Base-by-base conservation (phyloP, 129 eudicot genomes). In the Centella asiatica region DNA sequence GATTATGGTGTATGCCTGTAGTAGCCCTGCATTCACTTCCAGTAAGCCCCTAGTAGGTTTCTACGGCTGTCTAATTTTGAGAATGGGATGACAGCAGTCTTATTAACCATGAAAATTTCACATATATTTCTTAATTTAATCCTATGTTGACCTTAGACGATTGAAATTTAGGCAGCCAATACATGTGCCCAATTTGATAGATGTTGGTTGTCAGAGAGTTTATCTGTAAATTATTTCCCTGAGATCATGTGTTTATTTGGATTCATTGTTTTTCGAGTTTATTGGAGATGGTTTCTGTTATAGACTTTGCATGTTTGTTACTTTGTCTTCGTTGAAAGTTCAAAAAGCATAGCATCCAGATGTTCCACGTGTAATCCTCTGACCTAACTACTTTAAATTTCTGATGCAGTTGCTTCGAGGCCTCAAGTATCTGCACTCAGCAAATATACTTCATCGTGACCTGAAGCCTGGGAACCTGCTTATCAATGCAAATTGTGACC, bases 401-500 rank as follows among this genome's bases (percentile, higher is more conserved):
- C 44, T 20, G 18, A 32, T 57, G 60, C 79, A 80, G 85, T 60
- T 80, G 64, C 81, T 80, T 15, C 58, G 85, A 53, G 85, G 85
- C n/a, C 65, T 80, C 53, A 79, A 79, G 51, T 75, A 79, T 49
- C 85, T 79, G 19, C 85, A 79, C 69, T 79, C 85, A 5, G 85
- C 77, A 42, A 75, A 79, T 70, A 79, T 79, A 47, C 85, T 79
- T 42, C 85, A 79, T 17, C 85, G 85, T 13, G 85, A 79, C 57
- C 44, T 79, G 65, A 79, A 79, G 72, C 85, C 85, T 12, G 85
- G 85, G 4, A 79, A 79, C 69, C 78, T 79, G 53, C 75, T 79
- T n/a, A 75, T 79, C 39, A 79, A 79, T 28, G 77, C 81, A 32
- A 79, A 74, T 60, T 79, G 85, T 46, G 85, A 79, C 37, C 75